These are phyloP conservation scores for Rhodomyrtus psidioides DNA, from an alignment of 441 rosid species.

Conservation along the genomic window DNA sequence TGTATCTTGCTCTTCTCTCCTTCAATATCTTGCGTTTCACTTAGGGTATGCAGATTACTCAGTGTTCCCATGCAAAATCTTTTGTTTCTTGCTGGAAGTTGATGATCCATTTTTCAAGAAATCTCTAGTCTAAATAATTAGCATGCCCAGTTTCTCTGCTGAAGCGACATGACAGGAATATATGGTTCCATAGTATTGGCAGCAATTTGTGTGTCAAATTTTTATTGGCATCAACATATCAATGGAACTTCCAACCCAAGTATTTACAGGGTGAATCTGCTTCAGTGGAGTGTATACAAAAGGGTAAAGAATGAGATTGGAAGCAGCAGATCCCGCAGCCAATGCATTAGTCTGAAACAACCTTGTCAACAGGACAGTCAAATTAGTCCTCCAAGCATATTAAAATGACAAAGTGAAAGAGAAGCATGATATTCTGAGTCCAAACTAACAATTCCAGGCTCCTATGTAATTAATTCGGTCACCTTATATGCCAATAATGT, in stretches of 20 bases:
- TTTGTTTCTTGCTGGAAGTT: no score
- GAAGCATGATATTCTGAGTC: background rate
- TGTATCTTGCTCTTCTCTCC: no score
- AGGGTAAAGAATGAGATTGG: conserved; percentile 85
- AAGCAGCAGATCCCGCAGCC: conserved; percentile 89
- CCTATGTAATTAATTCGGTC: conserved; percentile 15
- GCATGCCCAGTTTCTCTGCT: no score
- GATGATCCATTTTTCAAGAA: no score
- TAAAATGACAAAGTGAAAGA: background rate
- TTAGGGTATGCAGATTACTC: no score
- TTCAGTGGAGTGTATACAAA: conserved; percentile 95
- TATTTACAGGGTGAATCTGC: conserved; percentile 94
- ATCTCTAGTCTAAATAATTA: no score
- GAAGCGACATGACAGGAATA: no score
- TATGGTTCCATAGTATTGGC: no score
- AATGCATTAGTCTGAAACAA: conserved; percentile 87
- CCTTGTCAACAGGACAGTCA: conserved; percentile 46
- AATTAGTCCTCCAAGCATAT: conserved; percentile 23
- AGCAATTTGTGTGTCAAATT: no score
- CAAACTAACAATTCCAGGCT: background rate
- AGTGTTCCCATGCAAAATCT: no score
- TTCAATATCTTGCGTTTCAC: no score
- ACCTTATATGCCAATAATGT: conserved; percentile 78
- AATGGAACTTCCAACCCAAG: conserved; percentile 99
- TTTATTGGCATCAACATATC: no score